Base-by-base conservation (phyloP, 345 rosid genomes). In the Bruguiera gymnorhiza region DNA sequence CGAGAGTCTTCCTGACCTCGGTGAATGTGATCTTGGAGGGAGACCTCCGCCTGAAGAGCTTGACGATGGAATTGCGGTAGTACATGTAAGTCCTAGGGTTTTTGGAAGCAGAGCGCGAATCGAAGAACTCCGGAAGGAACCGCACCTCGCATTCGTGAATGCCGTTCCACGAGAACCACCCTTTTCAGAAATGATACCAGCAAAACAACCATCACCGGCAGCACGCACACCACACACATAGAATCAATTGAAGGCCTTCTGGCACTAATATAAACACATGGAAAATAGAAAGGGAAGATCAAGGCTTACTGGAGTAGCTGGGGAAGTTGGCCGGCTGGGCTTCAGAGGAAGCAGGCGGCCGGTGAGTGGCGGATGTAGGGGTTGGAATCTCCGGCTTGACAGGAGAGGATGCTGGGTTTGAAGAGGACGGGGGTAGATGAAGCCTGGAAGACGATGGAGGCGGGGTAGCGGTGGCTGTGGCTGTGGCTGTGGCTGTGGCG, bases 101-200 rank as follows among this genome's bases (percentile, higher is more conserved):
- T 70, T 88, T 89, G 8, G 92, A 86, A 1, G 91, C 75, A n/a
- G 84, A 83, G 27, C 86, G 81, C 51, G 84, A 80, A 76, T 83
- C 91, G 79, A 91, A 93, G 78, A 89, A 86, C 19, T 93, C 97
- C 8, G 96, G 96, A 1, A 93, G 80, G 59, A 86, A 85, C 8
- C 92, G 81, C 56, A 78, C 43, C 85, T 91, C 98, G 83, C 96
- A 91, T 50, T 87, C 94, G 78, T 78, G 83, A 64, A 89, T 71
- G 15, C 62, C 73, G 29, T 79, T 78, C 88, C 80, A 87, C 3
- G 98, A 90, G 65, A 92, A 92, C 98, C 98, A 92, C 46, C 94
- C 98, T 92, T 39, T 39, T 39, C 46, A 3, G 46, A 8, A 39
- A 69, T 56, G 29, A 21, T 62, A 67, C 3, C 4, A 50, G 64